These are phyloP conservation scores for Cladochytrium tenue DNA, from an alignment of 371 early-diverging fungal genomes.

Conservation along the genomic window DNA sequence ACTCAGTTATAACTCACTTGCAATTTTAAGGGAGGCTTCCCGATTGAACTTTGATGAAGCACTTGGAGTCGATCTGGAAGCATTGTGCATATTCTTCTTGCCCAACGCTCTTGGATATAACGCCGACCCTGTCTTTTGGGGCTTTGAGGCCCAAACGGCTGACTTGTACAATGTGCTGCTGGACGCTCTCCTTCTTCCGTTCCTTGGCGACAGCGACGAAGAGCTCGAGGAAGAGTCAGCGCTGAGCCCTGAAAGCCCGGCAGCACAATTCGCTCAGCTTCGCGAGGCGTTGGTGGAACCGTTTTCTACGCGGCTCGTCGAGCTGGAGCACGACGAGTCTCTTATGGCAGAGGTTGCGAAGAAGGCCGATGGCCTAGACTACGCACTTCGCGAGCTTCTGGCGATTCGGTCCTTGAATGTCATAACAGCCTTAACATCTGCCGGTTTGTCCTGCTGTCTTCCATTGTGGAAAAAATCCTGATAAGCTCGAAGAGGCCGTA, in stretches of 20 bases:
- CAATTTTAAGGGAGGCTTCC: neutral
- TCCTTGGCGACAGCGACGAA: neutral
- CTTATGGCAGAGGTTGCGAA: neutral
- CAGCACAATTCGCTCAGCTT: neutral
- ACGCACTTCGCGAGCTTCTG: neutral
- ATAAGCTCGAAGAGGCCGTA: neutral
- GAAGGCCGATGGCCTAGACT: neutral
- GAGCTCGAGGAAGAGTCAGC: neutral
- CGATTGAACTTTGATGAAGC: neutral
- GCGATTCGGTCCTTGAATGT: constrained; percentile 10
- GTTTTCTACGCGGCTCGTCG: neutral
- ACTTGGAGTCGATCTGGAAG: neutral
- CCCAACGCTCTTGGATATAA: neutral
- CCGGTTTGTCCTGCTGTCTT: constrained; percentile 7
- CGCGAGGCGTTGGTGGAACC: neutral
- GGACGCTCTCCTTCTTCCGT: neutral
- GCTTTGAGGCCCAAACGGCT: neutral
- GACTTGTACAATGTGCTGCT: neutral
- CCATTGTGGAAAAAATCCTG: neutral
- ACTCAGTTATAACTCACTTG: neutral
- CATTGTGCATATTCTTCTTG: neutral
- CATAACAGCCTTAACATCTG: neutral
- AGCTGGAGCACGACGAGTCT: neutral
- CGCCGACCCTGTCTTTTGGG: neutral
- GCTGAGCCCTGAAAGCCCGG: neutral